Base-by-base conservation (phyloP, 805 yeast genomes). In the Debaryomyces prosopidis region DNA sequence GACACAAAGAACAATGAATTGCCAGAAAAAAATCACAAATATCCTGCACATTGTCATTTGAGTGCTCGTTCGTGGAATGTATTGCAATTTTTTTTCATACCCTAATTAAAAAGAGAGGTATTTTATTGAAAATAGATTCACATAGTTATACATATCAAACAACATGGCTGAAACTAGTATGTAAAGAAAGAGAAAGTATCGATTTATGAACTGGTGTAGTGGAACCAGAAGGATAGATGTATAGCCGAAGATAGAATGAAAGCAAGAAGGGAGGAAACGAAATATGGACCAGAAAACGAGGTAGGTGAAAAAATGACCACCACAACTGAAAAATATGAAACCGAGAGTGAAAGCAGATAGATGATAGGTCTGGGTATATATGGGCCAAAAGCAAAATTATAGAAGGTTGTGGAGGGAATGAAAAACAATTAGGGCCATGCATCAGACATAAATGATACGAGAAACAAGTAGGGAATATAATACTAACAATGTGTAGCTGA, bases 401-500 rank as follows among this genome's bases (percentile, higher is more conserved):
- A 10, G 9, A 10, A 23, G 9, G 26, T 10, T 2, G 26, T 3
- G 26, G 26, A 2, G 6, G 26, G 26, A 10, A 2, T 23, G 26
- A 23, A 10, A 23, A 23, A 10, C 9, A 23, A 23, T 23, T 23
- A 23, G 26, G 26, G 26, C 26, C 26, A 23, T 10, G 26, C 26
- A 23, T 2, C 26, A 10, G 26, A 23, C 26, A 23, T 23, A 23
- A 23, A 23, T 4, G 26, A 23, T 23, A 23, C 26, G 12, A 5
- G 33, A 19, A 15, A 42, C 9, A 16, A 20, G 15, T 15, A 17
- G 26, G 10, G 18, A 23, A 36, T 14, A 36, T 33, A 15, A 19
- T 52, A 57, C 62, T 59, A 57, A 57, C 60, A 42, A 31, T 48
- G 31, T 40, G 57, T 70, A 71, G 80, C 76, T 63, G 80, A 73